phyloP scores from a whole-genome alignment of 768 basidiomycete species.

The Auricularia sp. region DNA sequence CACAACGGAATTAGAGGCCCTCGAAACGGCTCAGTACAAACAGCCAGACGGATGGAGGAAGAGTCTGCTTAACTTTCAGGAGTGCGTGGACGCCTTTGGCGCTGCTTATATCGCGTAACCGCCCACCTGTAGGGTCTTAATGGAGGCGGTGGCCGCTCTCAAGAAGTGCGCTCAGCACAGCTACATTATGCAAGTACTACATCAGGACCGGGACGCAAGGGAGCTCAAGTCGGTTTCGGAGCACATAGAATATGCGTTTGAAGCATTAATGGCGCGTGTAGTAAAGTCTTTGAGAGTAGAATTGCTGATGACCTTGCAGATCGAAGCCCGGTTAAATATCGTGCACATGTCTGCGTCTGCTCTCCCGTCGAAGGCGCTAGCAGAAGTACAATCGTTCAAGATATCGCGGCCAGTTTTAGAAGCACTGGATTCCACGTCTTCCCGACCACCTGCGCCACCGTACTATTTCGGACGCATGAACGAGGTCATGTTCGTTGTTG shows the following conservation, averaged over 20 bases:
- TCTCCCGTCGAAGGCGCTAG: not conserved
- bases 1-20: not conserved
- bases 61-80: not conserved
- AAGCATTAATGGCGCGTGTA: not conserved
- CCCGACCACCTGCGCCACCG: not conserved
- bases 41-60: not conserved
- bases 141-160: not conserved
- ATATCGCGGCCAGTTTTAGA: too few species aligned
- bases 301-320: not conserved
- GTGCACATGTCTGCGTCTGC: not conserved
- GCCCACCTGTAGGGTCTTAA: not conserved
- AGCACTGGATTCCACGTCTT: not conserved
- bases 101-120: too few species aligned
- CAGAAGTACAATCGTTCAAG: not conserved
- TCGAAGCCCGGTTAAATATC: not conserved
- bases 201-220: not conserved
- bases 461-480: not conserved
- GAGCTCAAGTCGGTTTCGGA: not conserved
- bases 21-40: not conserved
- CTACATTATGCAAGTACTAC: not conserved
- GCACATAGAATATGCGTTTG: not conserved
- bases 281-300: not conserved
- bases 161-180: not conserved
- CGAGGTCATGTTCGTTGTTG: not conserved
- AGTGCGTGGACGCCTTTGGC: not conserved